A percentile compares a stretch with the other conserved stretches of the same genome.
Evolutionary conservation across 2,329 filamentous ascomycete genomes (phyloP).

Genomic region (Alternaria ventricosa): DNA sequence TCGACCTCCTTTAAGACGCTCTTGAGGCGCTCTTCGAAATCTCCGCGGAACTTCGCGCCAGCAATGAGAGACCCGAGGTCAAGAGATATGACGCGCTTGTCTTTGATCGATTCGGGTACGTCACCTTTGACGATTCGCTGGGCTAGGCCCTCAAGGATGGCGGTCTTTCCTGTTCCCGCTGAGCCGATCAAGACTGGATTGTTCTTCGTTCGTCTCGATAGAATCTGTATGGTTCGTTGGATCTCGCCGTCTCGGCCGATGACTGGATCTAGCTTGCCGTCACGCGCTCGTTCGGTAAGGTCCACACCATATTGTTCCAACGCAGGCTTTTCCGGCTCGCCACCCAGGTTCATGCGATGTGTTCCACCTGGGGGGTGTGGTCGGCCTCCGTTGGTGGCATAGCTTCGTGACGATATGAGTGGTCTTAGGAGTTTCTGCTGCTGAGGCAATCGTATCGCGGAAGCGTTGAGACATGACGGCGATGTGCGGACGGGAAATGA

Average conservation of each 20-base stretch:
- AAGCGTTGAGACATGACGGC: constrained; percentile 34
- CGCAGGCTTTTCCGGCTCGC: constrained; percentile 79
- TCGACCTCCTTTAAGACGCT: constrained; percentile 90
- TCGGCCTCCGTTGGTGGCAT: constrained; percentile 66
- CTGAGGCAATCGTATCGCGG: constrained; percentile 6
- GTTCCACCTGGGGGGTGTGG: constrained; percentile 91
- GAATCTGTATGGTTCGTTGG: constrained; percentile 89
- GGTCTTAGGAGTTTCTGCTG: constrained; percentile 41
- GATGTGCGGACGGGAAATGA: constrained; percentile 23
- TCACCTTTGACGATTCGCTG: constrained; percentile 89
- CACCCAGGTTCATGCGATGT: constrained; percentile 88
- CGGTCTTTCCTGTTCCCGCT: constrained; percentile 92
- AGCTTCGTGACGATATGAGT: constrained; percentile 56
- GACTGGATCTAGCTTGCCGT: constrained; percentile 92
- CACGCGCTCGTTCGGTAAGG: constrained; percentile 81
- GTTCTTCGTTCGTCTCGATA: constrained; percentile 93
- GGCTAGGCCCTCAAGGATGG: constrained; percentile 87
- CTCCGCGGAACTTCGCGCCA: constrained; percentile 92
- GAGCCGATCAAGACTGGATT: constrained; percentile 93
- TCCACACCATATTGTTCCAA: constrained; percentile 92
- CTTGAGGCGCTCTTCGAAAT: constrained; percentile 95
- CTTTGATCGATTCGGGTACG: constrained; percentile 93
- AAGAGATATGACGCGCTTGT: constrained; percentile 85
- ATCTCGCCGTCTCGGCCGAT: constrained; percentile 94
- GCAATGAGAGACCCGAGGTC: constrained; percentile 94